These are phyloP conservation scores for Citrus inodora DNA, from an alignment of 345 rosid species.

Conservation along the genomic window DNA sequence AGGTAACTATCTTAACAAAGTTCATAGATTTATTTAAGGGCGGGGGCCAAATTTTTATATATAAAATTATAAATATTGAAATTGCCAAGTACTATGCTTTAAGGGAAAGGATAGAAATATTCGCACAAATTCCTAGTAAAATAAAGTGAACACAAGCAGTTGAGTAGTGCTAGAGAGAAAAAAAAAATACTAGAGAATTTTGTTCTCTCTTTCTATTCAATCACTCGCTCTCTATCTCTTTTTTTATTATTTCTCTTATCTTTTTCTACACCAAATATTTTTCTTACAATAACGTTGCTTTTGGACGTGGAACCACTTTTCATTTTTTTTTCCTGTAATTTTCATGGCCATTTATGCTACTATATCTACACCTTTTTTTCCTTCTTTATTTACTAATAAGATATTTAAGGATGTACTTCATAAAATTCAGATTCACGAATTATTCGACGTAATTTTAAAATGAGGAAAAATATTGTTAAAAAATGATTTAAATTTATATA, in stretches of 20 bases:
- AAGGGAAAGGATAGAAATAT: not conserved
- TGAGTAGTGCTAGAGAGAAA: no score
- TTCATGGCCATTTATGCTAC: not conserved
- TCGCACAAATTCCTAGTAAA: not conserved
- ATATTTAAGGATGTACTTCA: not conserved
- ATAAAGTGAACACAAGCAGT: not conserved
- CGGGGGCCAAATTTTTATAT: no score
- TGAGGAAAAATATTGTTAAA: not conserved
- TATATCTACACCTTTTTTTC: no score
- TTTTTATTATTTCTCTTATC: no score
- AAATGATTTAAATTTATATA: no score
- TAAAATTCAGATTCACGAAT: not conserved
- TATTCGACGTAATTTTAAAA: not conserved
- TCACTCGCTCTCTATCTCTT: no score
- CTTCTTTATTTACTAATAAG: not conserved
- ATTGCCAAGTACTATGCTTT: no score
- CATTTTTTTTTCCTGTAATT: not conserved
- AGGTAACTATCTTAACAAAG: no score
- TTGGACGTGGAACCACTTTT: not conserved
- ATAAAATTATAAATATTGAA: no score
- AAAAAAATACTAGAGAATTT: no score
- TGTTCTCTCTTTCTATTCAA: accelerated
- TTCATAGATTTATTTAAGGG: no score
- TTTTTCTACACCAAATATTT: no score
- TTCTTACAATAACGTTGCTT: not conserved